These are phyloP conservation scores for Lachnellula cervina DNA, from an alignment of 2,329 filamentous ascomycete genomes.

Conservation along the genomic window DNA sequence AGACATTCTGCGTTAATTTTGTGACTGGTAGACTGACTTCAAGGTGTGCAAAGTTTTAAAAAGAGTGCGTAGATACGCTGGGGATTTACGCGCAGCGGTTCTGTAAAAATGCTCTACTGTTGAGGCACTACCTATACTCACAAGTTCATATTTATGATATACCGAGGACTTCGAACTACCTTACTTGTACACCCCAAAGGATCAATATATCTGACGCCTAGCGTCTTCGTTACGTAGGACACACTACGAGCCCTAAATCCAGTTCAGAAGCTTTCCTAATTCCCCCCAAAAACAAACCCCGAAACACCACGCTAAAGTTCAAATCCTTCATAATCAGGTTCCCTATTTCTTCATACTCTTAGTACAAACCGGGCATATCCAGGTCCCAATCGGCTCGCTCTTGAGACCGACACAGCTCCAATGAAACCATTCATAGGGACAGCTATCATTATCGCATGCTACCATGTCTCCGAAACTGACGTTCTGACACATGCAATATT, in stretches of 20 bases:
- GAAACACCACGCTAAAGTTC: conserved; percentile 5
- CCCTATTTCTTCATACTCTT: conserved; percentile 33
- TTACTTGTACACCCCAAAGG: background rate
- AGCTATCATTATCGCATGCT: conserved; percentile 78
- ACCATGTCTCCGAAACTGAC: conserved; percentile 87
- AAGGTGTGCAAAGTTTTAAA: no score
- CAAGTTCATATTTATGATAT: no score
- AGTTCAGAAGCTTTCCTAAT: background rate
- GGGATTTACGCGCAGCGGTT: no score
- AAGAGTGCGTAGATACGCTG: no score
- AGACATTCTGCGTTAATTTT: no score
- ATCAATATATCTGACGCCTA: background rate
- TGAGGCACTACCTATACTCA: no score
- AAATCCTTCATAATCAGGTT: background rate
- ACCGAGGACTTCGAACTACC: no score
- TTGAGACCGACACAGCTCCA: conserved; percentile 69
- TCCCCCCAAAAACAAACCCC: background rate
- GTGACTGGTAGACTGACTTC: no score
- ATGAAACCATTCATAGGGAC: conserved; percentile 83
- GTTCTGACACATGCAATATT: conserved; percentile 79
- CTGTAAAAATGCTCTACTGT: no score
- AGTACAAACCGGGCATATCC: conserved; percentile 61
- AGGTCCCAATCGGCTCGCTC: conserved; percentile 62
- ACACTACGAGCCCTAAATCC: background rate
- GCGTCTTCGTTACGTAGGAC: background rate